Percentiles rank a stretch among this genome's conserved stretches.
These are phyloP conservation scores for Cryptococcus floricola DNA, from an alignment of 1,284 basidiomycete species.

Conservation along the genomic window DNA sequence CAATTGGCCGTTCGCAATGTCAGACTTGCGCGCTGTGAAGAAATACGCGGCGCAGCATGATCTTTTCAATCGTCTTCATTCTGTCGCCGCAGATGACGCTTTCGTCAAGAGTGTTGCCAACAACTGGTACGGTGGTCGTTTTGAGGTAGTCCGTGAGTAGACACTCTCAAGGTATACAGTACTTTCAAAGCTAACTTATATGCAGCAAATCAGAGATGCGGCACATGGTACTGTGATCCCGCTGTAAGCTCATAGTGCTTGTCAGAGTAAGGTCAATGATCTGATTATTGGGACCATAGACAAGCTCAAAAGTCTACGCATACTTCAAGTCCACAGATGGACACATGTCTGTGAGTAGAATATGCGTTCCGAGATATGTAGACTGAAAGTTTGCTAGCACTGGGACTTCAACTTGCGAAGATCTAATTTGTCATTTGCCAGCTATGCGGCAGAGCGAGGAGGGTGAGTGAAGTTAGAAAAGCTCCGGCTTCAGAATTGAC, in stretches of 20 bases:
- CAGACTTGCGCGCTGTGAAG: constrained; percentile 28
- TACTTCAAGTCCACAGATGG: constrained; percentile 99
- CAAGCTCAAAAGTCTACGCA: constrained; percentile 50
- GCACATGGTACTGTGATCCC: constrained; percentile 88
- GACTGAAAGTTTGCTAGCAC: constrained; percentile 41
- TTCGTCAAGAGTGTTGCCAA: constrained; percentile 64
- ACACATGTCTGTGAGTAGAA: constrained; percentile 59
- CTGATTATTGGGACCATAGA: constrained; percentile 31
- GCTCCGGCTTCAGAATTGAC: neutral
- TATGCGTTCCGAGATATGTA: neutral
- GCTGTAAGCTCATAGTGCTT: constrained; percentile 36
- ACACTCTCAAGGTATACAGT: neutral
- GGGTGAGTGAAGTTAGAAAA: constrained; percentile 55
- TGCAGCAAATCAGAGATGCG: constrained; percentile 84
- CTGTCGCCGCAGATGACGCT: constrained; percentile 67
- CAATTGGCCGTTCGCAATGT: neutral
- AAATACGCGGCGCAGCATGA: constrained; percentile 52
- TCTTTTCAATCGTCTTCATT: constrained; percentile 80
- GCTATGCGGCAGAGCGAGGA: constrained; percentile 55
- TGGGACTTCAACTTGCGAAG: constrained; percentile 84
- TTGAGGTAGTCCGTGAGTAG: constrained; percentile 39
- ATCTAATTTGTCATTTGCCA: constrained; percentile 77
- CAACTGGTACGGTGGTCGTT: constrained; percentile 50
- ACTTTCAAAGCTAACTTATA: constrained; percentile 2
- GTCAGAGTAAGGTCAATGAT: constrained; percentile 3